Evolutionary conservation across 116 monocot species (phyloP).

Genomic region (Cymodocea nodosa): DNA sequence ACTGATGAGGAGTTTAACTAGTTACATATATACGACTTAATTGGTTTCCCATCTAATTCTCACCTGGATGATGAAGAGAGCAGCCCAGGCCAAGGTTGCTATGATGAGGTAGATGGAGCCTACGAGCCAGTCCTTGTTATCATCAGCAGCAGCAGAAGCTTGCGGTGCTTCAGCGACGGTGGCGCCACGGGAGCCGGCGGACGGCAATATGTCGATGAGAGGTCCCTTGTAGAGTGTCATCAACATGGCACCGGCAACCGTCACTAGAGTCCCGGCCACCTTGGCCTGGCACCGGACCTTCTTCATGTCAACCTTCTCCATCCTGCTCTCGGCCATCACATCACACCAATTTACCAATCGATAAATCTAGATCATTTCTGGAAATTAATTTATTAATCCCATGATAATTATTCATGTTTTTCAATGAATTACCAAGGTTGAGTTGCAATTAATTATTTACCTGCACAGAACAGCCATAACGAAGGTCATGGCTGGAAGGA

Average conservation of each 20-base stretch:
- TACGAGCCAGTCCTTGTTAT: constrained; percentile 44
- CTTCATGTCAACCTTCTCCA: constrained; percentile 58
- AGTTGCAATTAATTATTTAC: constrained; percentile 3
- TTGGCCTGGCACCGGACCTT: constrained; percentile 50
- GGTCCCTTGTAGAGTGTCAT: constrained; percentile 75
- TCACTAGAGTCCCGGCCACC: constrained; percentile 45
- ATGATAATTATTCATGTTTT: too few relatives aligned
- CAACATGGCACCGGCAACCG: constrained; percentile 61
- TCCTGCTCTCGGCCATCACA: constrained; percentile 9
- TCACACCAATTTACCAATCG: too few relatives aligned
- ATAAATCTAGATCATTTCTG: too few relatives aligned
- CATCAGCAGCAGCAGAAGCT: too few relatives aligned
- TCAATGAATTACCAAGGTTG: too few relatives aligned
- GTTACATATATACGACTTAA: background rate
- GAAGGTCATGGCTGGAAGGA: constrained; percentile 65
- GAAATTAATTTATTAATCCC: too few relatives aligned
- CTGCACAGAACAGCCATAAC: constrained; percentile 51
- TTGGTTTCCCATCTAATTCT: too few relatives aligned
- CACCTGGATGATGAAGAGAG: constrained; percentile 75
- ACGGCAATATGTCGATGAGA: constrained; percentile 30
- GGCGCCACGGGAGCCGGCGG: constrained; percentile 2
- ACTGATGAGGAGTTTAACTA: background rate
- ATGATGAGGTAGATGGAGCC: constrained; percentile 79
- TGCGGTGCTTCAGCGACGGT: constrained; percentile 2
- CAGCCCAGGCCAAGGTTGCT: constrained; percentile 70